These are phyloP conservation scores for Excoecaria cochinchinensis DNA, from an alignment of 345 rosid genomes.

Conservation along the genomic window DNA sequence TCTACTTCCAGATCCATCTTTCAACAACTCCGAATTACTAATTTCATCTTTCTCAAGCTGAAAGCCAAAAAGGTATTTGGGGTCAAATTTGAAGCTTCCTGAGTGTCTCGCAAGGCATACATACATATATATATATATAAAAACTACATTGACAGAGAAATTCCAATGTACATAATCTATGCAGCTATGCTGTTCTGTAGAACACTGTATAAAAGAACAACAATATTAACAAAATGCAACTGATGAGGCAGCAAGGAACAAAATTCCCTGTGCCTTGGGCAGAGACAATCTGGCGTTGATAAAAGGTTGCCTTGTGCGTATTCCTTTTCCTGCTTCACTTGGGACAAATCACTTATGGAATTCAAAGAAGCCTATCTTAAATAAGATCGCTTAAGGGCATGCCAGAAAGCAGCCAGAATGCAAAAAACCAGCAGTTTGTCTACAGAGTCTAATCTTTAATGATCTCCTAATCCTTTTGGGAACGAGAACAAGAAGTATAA, in stretches of 20 bases:
- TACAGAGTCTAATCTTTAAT: not conserved
- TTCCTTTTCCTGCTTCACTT: not conserved
- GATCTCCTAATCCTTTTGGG: not conserved
- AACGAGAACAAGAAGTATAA: not conserved
- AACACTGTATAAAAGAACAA: too few relatives aligned
- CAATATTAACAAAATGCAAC: not conserved
- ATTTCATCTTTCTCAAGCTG: conserved; percentile 7
- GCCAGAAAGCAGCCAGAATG: not conserved
- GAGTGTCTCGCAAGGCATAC: not conserved
- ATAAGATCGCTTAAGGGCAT: not conserved
- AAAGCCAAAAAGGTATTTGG: not conserved
- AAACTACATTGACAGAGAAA: not conserved
- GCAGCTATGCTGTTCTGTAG: not conserved
- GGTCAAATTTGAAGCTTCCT: not conserved
- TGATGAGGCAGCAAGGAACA: not conserved
- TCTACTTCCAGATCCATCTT: conserved; percentile 23
- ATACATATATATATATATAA: not conserved
- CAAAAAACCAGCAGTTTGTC: not conserved
- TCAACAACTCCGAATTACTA: not conserved
- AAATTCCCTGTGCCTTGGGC: not conserved
- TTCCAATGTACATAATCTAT: not conserved
- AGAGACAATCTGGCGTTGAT: not conserved
- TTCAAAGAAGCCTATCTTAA: not conserved
- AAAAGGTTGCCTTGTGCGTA: not conserved
- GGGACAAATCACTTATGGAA: not conserved